Evolutionary conservation across 2,329 filamentous ascomycete species (phyloP), one percentile per base, ranked within the genome.

Genomic region (Botrytis tulipae): DNA sequence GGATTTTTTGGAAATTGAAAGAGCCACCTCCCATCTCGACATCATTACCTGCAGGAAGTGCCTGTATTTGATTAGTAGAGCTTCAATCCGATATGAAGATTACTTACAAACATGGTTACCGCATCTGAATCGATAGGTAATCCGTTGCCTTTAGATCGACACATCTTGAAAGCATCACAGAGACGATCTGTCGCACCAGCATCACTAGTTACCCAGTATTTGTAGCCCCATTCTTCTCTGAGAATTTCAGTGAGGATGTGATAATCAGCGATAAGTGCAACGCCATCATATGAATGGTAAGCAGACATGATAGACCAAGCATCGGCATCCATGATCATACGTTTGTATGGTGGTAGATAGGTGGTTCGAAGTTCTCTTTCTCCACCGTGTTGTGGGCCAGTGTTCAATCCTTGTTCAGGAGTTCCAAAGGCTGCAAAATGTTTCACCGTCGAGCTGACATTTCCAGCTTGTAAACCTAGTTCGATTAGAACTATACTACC

Each of bases 1-100:
- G 90, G 70, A 94, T 93, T 51, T 85, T 87, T 76, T 89, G 85
- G 79, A 89, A 91, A 79, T 90, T 93, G 83, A 88, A 93, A 32
- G 89, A 91, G 32, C 92, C 92, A 57, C 92, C 91, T 20, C 92
- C 92, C 92, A 93, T 93, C 78, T 94, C 92, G 20, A 92, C 86
- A 77, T 93, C 92, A 68, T 89, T 91, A 4, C 92, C 92, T 7
- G 91, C 90, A 0, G 89, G 88, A 7, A 94, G 85, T 14, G 89
- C 84, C 82, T 87, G 20, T 3, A 70, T 16, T 14, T 40, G 20
- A 14, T 71, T 62, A 61, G 35, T 32, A 48, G 16, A 32, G 12
- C 10, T 48, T 8, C n/a, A 25, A 32, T 14, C 4, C 12, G 12
- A 40, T 16, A 10, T 9, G 51, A n/a, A 32, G 3, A 48, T 35